phyloP scores from a whole-genome alignment of 176 grass and related monocot species.

The Oryza officinalis region DNA sequence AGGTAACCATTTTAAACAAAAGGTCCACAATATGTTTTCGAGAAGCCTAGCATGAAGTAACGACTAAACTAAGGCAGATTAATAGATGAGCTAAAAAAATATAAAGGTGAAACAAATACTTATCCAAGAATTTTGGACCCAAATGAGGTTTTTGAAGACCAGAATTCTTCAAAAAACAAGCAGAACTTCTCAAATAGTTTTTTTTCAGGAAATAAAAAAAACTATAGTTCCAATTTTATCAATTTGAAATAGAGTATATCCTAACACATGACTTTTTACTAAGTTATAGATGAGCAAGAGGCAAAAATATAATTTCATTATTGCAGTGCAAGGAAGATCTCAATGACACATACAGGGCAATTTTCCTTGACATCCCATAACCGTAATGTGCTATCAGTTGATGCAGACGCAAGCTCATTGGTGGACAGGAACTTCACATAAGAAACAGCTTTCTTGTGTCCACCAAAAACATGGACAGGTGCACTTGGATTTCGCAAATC shows the following conservation, averaged over 20 bases:
- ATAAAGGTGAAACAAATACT: background rate
- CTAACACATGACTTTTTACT: background rate
- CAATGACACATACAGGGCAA: conserved; percentile 66
- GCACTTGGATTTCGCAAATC: conserved; percentile 86
- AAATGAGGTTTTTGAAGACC: background rate
- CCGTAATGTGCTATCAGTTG: conserved; percentile 93
- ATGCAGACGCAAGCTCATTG: conserved; percentile 94
- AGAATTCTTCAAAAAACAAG: background rate
- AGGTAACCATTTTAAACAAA: conserved; percentile 26
- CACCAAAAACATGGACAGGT: conserved; percentile 79
- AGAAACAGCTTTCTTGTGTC: conserved; percentile 95
- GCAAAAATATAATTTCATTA: conserved; percentile 22
- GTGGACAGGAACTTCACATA: conserved; percentile 98
- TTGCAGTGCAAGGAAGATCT: conserved; percentile 1
- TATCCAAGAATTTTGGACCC: background rate
- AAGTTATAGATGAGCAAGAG: background rate
- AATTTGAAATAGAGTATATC: background rate
- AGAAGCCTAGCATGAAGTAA: background rate
- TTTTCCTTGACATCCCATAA: conserved; percentile 98
- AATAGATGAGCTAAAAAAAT: background rate
- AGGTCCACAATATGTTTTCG: background rate
- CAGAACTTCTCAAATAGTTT: background rate
- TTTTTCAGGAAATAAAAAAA: background rate
- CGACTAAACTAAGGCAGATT: background rate
- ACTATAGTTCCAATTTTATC: background rate